Percentiles rank a stretch among this genome's conserved stretches.
These are phyloP conservation scores for Rhododendron ovatum DNA, from an alignment of 148 eudicot species.

Conservation along the genomic window DNA sequence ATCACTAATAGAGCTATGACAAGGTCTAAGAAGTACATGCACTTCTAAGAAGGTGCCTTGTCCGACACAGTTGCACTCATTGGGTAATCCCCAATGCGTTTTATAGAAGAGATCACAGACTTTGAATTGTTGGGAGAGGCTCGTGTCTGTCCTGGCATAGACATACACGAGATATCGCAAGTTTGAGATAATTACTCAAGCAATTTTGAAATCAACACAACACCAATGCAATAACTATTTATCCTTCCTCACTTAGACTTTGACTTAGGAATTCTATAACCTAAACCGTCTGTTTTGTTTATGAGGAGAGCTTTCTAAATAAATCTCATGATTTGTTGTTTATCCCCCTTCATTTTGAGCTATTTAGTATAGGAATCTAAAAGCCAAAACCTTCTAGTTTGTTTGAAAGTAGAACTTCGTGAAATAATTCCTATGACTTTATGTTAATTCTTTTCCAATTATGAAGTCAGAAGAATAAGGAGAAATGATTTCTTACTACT, in stretches of 20 bases:
- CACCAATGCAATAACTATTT: neutral
- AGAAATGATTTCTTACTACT: neutral
- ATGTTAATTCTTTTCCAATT: neutral
- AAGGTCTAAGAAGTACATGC: neutral
- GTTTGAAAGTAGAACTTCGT: neutral
- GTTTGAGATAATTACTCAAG: neutral
- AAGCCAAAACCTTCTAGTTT: neutral
- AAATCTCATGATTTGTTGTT: neutral
- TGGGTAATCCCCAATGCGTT: neutral
- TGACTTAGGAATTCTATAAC: neutral
- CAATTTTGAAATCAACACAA: neutral
- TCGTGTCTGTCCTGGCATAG: neutral
- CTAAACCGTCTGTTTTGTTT: neutral
- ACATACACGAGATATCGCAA: neutral
- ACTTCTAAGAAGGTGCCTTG: neutral
- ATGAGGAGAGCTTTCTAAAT: neutral
- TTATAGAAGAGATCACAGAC: neutral
- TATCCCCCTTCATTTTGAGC: neutral
- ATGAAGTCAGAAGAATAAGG: neutral
- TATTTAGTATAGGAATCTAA: neutral
- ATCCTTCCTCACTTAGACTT: neutral
- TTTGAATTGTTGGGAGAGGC: neutral
- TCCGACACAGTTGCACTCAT: neutral
- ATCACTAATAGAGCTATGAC: neutral
- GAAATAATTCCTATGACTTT: neutral